Evolutionary conservation across 768 basidiomycete species (phyloP), one percentile per base, ranked within the genome.

Genomic region (Hygrocybe coccinea): DNA sequence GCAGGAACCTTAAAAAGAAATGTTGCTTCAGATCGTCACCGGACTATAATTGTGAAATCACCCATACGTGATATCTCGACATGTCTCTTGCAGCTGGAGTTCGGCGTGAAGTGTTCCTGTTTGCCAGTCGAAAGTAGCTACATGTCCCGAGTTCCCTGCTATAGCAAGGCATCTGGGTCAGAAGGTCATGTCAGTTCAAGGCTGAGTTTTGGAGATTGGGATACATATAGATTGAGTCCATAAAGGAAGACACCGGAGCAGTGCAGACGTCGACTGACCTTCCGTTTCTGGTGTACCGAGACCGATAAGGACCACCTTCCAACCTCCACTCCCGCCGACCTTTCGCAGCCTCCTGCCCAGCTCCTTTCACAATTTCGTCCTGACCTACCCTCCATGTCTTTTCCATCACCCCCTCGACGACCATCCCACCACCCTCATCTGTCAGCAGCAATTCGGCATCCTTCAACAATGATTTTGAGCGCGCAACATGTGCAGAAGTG

Each of bases 91-190:
- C 7, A 98, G 72, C 61, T 95, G 91, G 15, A 97, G 74, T 65
- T 98, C 95, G 5, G 89, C 79, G 64, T 94, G 89, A 24, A 97
- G 71, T 33, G 83, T 82, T 0, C 92, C 93, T 0, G 87, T 84
- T 66, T 89, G 85, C 91, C 91, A 94, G 68, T 98, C 94, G 62
- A 97, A 95, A 0, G 93, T 90, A 2, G 92, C 90, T 15, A 92
- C 84, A 72, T 97, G 93, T 0, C 97, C 95, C 34, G 76, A 78
- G 11, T 77, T 79, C 4, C 93, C 93, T 0, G 83, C 89, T 59
- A 97, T 84, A 0, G 92, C 95, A 52, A 97, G 67, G 69, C 95
- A 87, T 68, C 94, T 91, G 55, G 1, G 22, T 22, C 11, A 6
- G 10, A 33, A 34, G 61, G 53, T 43, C 25, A 33, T 19, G 21